phyloP scores from a whole-genome alignment of 1,284 basidiomycete species.

The Cystobasidium sp. region DNA sequence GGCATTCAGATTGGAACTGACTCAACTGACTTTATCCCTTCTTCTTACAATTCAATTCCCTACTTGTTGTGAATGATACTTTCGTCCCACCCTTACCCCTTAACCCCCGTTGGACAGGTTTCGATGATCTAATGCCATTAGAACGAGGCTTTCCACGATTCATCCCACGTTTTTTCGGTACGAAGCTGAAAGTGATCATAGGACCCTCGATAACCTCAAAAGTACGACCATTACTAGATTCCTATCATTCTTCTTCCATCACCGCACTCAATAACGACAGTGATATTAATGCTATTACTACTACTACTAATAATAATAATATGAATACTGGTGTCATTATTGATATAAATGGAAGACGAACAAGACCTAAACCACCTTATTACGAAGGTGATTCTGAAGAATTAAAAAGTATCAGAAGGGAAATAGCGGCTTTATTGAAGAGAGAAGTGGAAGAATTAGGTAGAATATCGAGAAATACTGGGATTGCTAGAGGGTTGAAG shows the following conservation, averaged over 20 bases:
- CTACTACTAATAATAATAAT: too few relatives aligned
- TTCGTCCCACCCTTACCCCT: constrained; percentile 8
- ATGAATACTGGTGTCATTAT: constrained; percentile 44
- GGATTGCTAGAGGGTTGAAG: constrained; percentile 2
- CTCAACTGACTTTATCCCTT: neutral
- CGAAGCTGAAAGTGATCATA: constrained; percentile 70
- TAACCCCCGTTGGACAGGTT: constrained; percentile 62
- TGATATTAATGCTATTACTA: too few relatives aligned
- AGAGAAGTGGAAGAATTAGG: constrained; percentile 49
- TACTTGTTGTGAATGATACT: neutral
- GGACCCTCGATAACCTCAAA: constrained; percentile 65
- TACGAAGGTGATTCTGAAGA: constrained; percentile 46
- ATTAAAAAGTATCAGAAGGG: constrained; percentile 44
- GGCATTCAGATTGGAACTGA: too few relatives aligned
- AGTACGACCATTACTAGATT: constrained; percentile 54
- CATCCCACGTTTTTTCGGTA: constrained; percentile 68
- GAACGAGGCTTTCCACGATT: constrained; percentile 72
- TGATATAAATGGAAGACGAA: constrained; percentile 33
- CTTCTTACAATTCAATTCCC: neutral
- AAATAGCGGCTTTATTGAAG: constrained; percentile 48
- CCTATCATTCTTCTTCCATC: constrained; percentile 29
- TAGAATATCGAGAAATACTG: neutral
- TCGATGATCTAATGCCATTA: constrained; percentile 88
- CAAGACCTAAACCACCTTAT: constrained; percentile 29
- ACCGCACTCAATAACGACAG: neutral